phyloP scores from a whole-genome alignment of 768 basidiomycete genomes.

The Russula dissimulans region DNA sequence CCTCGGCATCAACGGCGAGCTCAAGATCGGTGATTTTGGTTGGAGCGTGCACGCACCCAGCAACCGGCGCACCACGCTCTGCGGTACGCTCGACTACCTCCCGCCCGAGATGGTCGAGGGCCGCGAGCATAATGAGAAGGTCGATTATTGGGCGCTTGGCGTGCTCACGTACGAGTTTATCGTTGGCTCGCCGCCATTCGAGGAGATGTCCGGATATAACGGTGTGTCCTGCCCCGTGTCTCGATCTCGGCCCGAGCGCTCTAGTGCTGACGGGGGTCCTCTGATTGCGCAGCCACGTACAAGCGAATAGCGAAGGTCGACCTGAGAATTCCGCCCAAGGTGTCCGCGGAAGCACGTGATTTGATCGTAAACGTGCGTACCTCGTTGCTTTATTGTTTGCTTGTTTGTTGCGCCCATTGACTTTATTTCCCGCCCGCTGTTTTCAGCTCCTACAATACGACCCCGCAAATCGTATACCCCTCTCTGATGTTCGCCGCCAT shows the following conservation, averaged over 20 bases:
- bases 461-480: conserved; percentile 36
- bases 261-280: conserved; percentile 11
- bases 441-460: conserved; percentile 62
- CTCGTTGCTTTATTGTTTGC: background rate
- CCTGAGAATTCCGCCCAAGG: conserved; percentile 37
- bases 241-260: background rate
- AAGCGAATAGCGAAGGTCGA: conserved; percentile 85
- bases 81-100: conserved; percentile 93
- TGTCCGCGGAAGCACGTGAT: conserved; percentile 37
- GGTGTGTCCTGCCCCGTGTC: conserved; percentile 38
- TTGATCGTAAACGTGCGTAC: conserved; percentile 35
- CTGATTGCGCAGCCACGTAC: conserved; percentile 60
- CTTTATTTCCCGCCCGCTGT: background rate
- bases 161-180: conserved; percentile 96
- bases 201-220: conserved; percentile 68
- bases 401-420: background rate
- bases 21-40: conserved; percentile 98
- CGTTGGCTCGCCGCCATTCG: conserved; percentile 77
- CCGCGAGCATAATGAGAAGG: conserved; percentile 78
- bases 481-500: conserved; percentile 36
- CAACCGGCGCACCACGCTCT: conserved; percentile 81
- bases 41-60: conserved; percentile 97
- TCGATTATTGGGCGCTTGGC: conserved; percentile 95
- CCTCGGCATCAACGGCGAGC: conserved; percentile 87
- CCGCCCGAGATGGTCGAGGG: conserved; percentile 99